Evolutionary conservation across 257 asterid genomes (phyloP).

Genomic region (Capsicum baccatum): DNA sequence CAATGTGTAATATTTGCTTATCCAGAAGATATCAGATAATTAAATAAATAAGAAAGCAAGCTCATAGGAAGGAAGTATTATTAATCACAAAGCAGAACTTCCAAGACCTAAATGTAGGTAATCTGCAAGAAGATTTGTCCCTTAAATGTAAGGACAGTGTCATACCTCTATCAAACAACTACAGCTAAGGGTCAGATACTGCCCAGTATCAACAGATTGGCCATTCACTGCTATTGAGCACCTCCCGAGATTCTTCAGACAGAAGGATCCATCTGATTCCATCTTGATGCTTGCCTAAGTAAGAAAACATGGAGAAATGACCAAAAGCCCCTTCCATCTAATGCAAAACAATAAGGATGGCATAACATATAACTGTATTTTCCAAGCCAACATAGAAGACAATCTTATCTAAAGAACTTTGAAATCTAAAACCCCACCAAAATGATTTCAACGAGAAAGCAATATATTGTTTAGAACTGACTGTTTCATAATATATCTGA

Average conservation of each 20-base stretch:
- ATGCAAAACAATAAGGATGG: constrained; percentile 11
- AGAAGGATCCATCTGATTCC: constrained; percentile 87
- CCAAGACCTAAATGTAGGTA: background rate
- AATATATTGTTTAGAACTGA: constrained; percentile 23
- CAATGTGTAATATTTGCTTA: background rate
- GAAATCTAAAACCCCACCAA: background rate
- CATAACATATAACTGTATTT: background rate
- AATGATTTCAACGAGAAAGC: background rate
- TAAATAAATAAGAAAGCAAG: background rate
- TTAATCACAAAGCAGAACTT: constrained; percentile 5
- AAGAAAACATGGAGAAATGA: constrained; percentile 26
- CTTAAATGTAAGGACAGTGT: constrained; percentile 26
- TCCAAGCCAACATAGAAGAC: constrained; percentile 12
- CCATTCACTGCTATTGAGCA: constrained; percentile 83
- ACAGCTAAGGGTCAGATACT: constrained; percentile 64
- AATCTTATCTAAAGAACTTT: constrained; percentile 4
- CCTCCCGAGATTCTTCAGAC: constrained; percentile 82
- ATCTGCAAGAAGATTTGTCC: constrained; percentile 18
- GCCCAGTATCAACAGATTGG: constrained; percentile 63
- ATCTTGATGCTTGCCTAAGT: constrained; percentile 83
- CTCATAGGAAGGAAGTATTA: background rate
- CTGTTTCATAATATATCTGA: constrained; percentile 15
- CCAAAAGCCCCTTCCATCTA: background rate
- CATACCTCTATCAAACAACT: constrained; percentile 92
- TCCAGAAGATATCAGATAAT: background rate